These are phyloP conservation scores for Aquilaria malaccensis DNA, from an alignment of 345 rosid species.

Conservation along the genomic window DNA sequence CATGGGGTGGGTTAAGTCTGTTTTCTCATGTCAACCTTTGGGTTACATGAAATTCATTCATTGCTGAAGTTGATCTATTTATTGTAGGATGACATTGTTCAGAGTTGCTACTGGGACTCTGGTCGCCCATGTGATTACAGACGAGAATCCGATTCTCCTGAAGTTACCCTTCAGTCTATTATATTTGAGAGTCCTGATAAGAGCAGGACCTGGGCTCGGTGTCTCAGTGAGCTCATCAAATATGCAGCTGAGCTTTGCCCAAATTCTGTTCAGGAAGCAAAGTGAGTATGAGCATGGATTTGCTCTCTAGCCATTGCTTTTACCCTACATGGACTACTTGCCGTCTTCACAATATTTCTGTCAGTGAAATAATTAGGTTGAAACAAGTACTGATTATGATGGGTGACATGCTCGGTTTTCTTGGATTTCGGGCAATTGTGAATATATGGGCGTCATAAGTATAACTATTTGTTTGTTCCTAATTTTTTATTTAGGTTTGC, in stretches of 20 bases:
- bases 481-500: too few relatives aligned
- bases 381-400: too few relatives aligned
- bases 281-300: constrained; percentile 39
- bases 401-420: too few relatives aligned
- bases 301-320: neutral
- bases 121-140: constrained; percentile 89
- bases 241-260: constrained; percentile 97
- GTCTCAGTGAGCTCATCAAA: constrained; percentile 91
- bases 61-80: constrained; percentile 14
- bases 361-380: too few relatives aligned
- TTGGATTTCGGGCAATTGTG: neutral
- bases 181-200: constrained; percentile 96
- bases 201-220: constrained; percentile 83
- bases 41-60: constrained; percentile 8
- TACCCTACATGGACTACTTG: constrained; percentile 3
- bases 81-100: constrained; percentile 93
- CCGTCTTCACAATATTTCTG: neutral
- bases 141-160: constrained; percentile 92
- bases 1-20: constrained; percentile 65
- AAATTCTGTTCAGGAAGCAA: constrained; percentile 87
- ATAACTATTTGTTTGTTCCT: too few relatives aligned
- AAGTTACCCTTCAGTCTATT: constrained; percentile 87
- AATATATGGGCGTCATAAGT: neutral
- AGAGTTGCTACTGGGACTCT: constrained; percentile 93
- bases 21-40: constrained; percentile 7